Evolutionary conservation across 2,329 filamentous ascomycete species (phyloP), one percentile per base, ranked within the genome.

Genomic region (Colletotrichum tofieldiae): DNA sequence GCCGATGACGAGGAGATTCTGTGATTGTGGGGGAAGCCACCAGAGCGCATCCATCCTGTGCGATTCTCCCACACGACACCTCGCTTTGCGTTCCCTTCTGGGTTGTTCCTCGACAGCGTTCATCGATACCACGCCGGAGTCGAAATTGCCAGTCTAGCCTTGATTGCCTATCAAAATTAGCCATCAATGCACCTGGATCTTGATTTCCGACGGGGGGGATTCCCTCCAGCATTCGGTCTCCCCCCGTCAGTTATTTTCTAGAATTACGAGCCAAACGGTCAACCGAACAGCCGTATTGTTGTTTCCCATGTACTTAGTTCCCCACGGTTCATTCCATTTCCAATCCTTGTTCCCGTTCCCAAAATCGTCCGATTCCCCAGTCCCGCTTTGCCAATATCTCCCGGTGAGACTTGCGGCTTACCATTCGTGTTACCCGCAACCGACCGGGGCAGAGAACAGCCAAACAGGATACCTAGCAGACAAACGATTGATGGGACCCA

Each of bases 131-230:
- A 52, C 51, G 59, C 41, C 32, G 16, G 60, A 63, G 41, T 72
- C 20, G 65, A 72, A 52, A 69, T 72, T 72, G 29, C 45, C 52
- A 63, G 52, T 58, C 69, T 58, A 63, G 69, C 51, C 37, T 68
- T 63, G 65, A 69, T 69, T 72, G 69, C 68, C 56, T 35, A 62
- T 67, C 56, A 67, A 71, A 67, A 71, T 71, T 68, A 67, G 51
- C 64, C 58, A 71, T 71, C 49, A 62, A 71, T 71, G 68, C 68
- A 39, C 32, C 41, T 58, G 23, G 61, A 54, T 59, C 65, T 60
- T 51, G 69, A 37, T 71, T 68, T 68, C 26, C 20, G 56, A 61
- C 37, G 63, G 66, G 68, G 66, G 68, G 29, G 7, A 59, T 58
- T 45, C 69, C 69, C 65, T 63, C 63, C 51, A 29, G n/a, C 18